Conservation (phyloP, 345 rosid species). For the Arabidopsis thaliana region DNA sequence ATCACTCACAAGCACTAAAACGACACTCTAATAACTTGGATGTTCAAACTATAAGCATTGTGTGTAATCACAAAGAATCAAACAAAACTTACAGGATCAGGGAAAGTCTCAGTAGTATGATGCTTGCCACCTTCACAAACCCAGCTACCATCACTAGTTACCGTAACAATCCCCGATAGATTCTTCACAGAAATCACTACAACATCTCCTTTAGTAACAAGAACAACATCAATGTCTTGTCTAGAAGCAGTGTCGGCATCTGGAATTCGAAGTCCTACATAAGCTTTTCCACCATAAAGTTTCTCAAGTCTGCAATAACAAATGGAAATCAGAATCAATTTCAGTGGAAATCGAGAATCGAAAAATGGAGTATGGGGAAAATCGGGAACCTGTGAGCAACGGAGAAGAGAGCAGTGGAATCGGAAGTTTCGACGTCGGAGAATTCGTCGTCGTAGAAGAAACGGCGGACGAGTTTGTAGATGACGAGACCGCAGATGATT, state of each 20-base stretch:
- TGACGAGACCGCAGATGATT: slow-evolving; percentile 70
- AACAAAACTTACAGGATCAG: slow-evolving; percentile 71
- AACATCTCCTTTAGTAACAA: slow-evolving; percentile 72
- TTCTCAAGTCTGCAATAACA: slow-evolving; percentile 66
- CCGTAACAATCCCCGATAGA: slow-evolving; percentile 68
- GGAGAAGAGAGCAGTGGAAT: slow-evolving; percentile 66
- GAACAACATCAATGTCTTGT: slow-evolving; percentile 72
- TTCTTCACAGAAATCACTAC: slow-evolving; percentile 79
- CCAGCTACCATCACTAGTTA: slow-evolving; percentile 81
- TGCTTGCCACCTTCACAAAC: slow-evolving; percentile 58
- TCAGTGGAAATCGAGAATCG: background rate
- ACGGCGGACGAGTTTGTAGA: slow-evolving; percentile 56
- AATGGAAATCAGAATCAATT: background rate
- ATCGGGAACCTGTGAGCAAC: slow-evolving; percentile 64
- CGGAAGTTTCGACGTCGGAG: slow-evolving; percentile 66
- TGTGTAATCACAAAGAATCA: background rate
- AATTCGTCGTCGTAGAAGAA: slow-evolving; percentile 63
- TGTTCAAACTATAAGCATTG: background rate
- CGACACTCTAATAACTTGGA: background rate
- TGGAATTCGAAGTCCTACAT: slow-evolving; percentile 88
- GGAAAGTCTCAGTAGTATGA: slow-evolving; percentile 52
- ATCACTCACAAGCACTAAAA: background rate
- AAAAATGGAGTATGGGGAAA: background rate
- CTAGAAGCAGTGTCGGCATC: slow-evolving; percentile 83
- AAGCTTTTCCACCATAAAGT: slow-evolving; percentile 82